Base-by-base conservation (phyloP, 2,329 filamentous ascomycete genomes). In the Colletotrichum musae region DNA sequence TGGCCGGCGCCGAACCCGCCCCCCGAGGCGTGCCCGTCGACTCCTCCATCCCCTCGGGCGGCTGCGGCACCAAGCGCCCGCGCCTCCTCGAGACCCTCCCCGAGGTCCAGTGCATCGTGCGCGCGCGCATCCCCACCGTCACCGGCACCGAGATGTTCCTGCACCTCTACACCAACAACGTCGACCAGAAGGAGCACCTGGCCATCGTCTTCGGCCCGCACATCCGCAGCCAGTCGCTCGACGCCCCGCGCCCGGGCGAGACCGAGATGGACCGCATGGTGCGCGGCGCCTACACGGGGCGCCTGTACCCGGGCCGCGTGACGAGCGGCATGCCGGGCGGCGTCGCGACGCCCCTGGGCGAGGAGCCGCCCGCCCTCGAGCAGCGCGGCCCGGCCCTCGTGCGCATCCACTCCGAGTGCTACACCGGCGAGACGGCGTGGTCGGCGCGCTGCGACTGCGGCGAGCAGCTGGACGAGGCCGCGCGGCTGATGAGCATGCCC, bases 391-490 rank as follows among this genome's bases (percentile, higher is more conserved):
- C 92, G 1, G 94, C 96, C 0, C 85, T 99, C 47, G 95, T 99
- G 54, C 89, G 96, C 66, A 99, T 99, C 77, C 96, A 99, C 80
- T 97, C 94, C 3, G 96, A 99, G 81, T 99, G 96, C 83, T 99
- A 99, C 81, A 99, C 96, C 0, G 96, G 96, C 68, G 96, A 99
- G 85, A 99, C 96, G 1, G 96, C 97, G 1, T 98, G 96, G 96
- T 98, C 95, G 7, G 95, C 96, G 43, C 91, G 96, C 32, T 99
- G 96, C 83, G 96, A 99, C 82, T 99, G 96, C 79, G 96, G 96
- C 65, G 96, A 99, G 82, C 96, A 99, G 80, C 87, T 99, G 2
- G 96, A 99, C 79, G 96, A 99, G 83, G 96, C 96, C 1, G 96
- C 95, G 1, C 89, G 96, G 28, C 84, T 99, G 2, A 99, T 99